Evolutionary conservation across 306 rosid species (phyloP), one percentile per base, ranked within the genome.

Genomic region (Betula pendula): DNA sequence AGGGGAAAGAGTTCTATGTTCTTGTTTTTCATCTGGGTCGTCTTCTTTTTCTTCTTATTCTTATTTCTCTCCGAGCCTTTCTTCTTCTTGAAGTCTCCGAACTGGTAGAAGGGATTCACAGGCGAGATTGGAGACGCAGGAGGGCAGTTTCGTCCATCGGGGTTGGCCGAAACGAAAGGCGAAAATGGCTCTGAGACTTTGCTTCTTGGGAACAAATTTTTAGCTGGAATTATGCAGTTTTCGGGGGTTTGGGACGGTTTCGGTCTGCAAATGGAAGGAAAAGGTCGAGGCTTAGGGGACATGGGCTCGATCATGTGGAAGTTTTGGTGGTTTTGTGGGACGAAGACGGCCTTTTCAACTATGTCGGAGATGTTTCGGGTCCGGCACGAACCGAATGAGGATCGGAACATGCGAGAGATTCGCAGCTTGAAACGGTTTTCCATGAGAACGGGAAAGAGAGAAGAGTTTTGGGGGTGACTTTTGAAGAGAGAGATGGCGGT

Each of bases 371-470:
- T 17, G 85, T 89, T 85, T 24, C 90, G 83, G 78, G 96, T 77
- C 8, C 96, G 77, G 74, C 99, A 96, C 8, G 97, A 89, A 31
- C 88, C 91, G 74, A 92, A 87, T 9, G 99, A 89, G 81, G 96
- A 79, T 1, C 91, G 93, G 78, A 92, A 88, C 86, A 96, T 90
- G 87, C 95, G 91, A 72, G 97, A 87, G 84, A 96, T 87, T 75
- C 90, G 85, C 65, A 79, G 67, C 83, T 88, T 92, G 73, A 92
- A 88, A 27, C 89, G 77, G 81, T 78, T 88, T 42, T 96, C 93
- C 99, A 96, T 95, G 25, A 72, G 68, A 31, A 50, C 6, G 13
- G 25, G n/a, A 19, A 7, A 14, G 75, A 49, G 20, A 44, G 52
- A 59, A 69, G 9, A 72, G 33, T 20, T 31, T 73, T 19, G n/a